Conservation (phyloP, 2,329 filamentous ascomycete species). For the Pezizomycotina sp. region DNA sequence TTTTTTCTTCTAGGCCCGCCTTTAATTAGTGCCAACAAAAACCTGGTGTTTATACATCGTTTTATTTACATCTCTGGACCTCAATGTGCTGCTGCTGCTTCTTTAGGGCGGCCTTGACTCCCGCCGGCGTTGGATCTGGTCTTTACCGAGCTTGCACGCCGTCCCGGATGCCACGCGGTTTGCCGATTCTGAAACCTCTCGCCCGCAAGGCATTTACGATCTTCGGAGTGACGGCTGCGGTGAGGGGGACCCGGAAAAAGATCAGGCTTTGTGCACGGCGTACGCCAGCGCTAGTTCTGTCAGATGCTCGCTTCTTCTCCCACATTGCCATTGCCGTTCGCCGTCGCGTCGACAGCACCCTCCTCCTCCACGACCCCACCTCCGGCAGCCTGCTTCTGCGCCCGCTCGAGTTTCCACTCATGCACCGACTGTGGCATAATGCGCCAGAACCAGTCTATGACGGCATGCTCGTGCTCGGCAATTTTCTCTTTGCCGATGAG, state of each 20-base stretch:
- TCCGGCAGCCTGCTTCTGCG: conserved; percentile 16
- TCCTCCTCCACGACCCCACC: conserved; percentile 33
- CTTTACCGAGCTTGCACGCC: too few relatives aligned
- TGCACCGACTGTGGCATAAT: conserved; percentile 42
- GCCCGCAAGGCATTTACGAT: conserved; percentile 73
- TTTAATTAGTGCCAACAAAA: neutral
- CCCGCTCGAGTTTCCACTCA: conserved; percentile 21
- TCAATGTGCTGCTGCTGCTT: too few relatives aligned
- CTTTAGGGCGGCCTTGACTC: neutral
- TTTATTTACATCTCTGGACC: too few relatives aligned
- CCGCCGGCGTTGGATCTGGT: neutral
- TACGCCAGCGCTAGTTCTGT: conserved; percentile 89
- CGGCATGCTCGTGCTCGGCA: conserved; percentile 53
- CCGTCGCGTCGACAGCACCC: conserved; percentile 44
- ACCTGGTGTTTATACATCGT: neutral
- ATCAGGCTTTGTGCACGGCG: conserved; percentile 88
- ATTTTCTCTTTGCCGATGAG: conserved; percentile 72
- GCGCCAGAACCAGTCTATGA: conserved; percentile 43
- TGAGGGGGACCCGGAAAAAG: conserved; percentile 82
- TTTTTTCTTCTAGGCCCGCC: neutral
- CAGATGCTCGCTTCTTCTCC: conserved; percentile 34
- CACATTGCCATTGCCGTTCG: conserved; percentile 36
- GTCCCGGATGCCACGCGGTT: conserved; percentile 37
- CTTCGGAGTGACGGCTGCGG: conserved; percentile 78
- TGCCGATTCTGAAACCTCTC: conserved; percentile 94